phyloP scores from a whole-genome alignment of 2,329 filamentous ascomycete genomes.

The Aureobasidium vineae region DNA sequence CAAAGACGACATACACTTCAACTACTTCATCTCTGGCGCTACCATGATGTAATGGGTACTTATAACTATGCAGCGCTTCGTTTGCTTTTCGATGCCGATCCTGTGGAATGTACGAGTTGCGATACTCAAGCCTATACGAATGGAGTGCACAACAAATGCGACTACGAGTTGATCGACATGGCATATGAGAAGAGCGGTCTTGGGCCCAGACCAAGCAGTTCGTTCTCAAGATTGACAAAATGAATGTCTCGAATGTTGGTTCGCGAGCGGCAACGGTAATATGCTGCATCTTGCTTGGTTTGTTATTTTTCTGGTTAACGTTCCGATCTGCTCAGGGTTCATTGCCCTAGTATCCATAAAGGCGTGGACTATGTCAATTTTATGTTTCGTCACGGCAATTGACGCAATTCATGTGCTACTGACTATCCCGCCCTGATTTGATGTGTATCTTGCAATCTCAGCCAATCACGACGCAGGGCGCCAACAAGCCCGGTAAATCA shows the following conservation, averaged over 20 bases:
- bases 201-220: not conserved
- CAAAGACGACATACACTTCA: constrained; percentile 41
- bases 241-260: not conserved
- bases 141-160: not conserved
- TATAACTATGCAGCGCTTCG: not conserved
- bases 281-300: not conserved
- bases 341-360: no score
- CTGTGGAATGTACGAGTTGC: not conserved
- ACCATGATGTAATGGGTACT: constrained; percentile 36
- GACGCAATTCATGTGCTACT: no score
- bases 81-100: not conserved
- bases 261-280: not conserved
- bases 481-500: no score
- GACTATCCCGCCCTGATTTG: no score
- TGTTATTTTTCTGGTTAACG: not conserved
- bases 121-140: not conserved
- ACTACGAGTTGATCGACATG: constrained; percentile 34
- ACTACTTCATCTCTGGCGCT: constrained; percentile 43
- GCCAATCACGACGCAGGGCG: no score
- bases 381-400: no score
- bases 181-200: constrained; percentile 39
- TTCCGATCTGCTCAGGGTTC: no score
- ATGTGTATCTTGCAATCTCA: no score
- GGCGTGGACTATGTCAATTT: no score
- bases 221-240: not conserved